Percentiles rank a stretch among this genome's conserved stretches.
phyloP scores from a whole-genome alignment of 2,329 filamentous ascomycete species.

The Trichothecium roseum region DNA sequence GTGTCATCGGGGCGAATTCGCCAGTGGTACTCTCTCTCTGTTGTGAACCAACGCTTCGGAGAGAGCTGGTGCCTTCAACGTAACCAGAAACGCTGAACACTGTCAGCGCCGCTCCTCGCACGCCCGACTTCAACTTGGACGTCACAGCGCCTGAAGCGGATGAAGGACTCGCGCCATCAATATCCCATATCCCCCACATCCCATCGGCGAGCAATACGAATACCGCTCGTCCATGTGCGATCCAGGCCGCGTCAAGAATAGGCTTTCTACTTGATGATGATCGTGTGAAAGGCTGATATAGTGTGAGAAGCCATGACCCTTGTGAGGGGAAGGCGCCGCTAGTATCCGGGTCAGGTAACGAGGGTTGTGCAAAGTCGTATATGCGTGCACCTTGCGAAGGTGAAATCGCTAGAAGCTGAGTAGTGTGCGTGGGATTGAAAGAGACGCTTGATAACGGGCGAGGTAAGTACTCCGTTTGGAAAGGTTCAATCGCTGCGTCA shows the following conservation, averaged over 20 bases:
- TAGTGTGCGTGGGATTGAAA: slow-evolving; percentile 49
- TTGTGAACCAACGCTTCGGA: slow-evolving; percentile 30
- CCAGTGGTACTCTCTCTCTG: slow-evolving; percentile 26
- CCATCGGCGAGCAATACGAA: slow-evolving; percentile 50
- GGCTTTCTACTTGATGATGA: slow-evolving; percentile 42
- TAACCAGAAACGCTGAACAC: slow-evolving; percentile 48
- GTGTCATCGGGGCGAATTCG: slow-evolving; percentile 55
- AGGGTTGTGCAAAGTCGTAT: slow-evolving; percentile 48
- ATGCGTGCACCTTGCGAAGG: slow-evolving; percentile 46
- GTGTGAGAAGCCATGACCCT: slow-evolving; percentile 54
- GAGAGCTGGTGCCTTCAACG: slow-evolving; percentile 47
- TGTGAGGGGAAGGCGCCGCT: slow-evolving; percentile 42
- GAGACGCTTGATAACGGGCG: slow-evolving; percentile 43
- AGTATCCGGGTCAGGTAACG: slow-evolving; percentile 40
- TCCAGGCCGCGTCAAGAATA: slow-evolving; percentile 53
- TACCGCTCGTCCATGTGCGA: slow-evolving; percentile 48
- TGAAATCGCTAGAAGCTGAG: slow-evolving; percentile 47
- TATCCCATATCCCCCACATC: slow-evolving; percentile 59
- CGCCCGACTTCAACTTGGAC: slow-evolving; percentile 38
- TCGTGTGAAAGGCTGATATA: slow-evolving; percentile 46
- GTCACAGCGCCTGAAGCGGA: slow-evolving; percentile 30
- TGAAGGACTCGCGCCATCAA: slow-evolving; percentile 45
- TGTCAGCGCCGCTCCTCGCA: slow-evolving; percentile 48
- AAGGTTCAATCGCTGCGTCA: slow-evolving; percentile 30
- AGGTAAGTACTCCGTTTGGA: slow-evolving; percentile 50